Conservation (phyloP, 2,329 filamentous ascomycete species). For the Pseudogymnoascus destructans region DNA sequence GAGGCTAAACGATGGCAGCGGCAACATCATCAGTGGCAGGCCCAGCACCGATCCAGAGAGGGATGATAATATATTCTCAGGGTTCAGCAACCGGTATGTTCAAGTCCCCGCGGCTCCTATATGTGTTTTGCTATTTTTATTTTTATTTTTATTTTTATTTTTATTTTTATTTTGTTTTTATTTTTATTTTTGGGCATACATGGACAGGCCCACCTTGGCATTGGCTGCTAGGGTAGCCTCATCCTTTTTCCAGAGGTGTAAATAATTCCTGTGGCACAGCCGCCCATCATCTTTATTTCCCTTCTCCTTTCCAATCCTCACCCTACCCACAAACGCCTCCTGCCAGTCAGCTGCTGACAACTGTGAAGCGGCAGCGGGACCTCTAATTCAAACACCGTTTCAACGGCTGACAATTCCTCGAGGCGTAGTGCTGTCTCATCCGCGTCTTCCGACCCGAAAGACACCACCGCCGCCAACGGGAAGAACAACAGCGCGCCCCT, state of each 20-base stretch:
- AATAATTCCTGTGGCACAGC: background rate
- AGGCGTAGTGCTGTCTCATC: constrained; percentile 26
- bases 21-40: constrained; percentile 13
- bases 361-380: constrained; percentile 25
- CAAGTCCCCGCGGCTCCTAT: background rate
- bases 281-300: background rate
- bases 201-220: background rate
- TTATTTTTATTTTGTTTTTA: background rate
- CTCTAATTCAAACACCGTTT: constrained; percentile 26
- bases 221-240: background rate
- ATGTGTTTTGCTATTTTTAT: background rate
- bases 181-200: background rate
- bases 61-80: constrained; percentile 25
- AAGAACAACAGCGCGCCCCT: constrained; percentile 19
- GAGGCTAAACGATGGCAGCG: constrained; percentile 22
- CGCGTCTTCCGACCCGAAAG: constrained; percentile 22
- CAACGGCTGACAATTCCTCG: constrained; percentile 26
- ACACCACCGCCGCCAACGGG: background rate
- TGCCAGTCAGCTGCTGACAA: constrained; percentile 9
- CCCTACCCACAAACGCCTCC: background rate
- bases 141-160: background rate
- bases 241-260: background rate
- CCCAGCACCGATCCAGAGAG: constrained; percentile 19
- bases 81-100: constrained; percentile 26
- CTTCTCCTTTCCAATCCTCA: background rate